A percentile compares a stretch with the other conserved stretches of the same genome.
Evolutionary conservation across 2,329 filamentous ascomycete genomes (phyloP).

Genomic region (Fusarium nodosum): DNA sequence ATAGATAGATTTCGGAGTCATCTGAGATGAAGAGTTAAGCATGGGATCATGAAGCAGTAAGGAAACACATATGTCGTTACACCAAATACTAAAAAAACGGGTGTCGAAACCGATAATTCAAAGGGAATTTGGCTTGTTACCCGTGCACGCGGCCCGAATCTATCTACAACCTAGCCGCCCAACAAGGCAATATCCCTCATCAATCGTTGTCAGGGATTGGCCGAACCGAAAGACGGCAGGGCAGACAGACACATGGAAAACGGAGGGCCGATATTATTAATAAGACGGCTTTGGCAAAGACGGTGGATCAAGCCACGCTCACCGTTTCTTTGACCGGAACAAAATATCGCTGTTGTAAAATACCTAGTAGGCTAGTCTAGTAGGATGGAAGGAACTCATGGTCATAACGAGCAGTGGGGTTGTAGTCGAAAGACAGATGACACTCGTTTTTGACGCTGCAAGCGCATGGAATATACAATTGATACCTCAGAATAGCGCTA

Average conservation of each 20-base stretch:
- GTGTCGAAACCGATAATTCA: not conserved
- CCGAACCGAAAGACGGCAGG: conserved; percentile 25
- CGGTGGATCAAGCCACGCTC: conserved; percentile 34
- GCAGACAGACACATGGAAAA: conserved; percentile 23
- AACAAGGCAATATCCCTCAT: conserved; percentile 15
- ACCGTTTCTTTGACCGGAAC: conserved; percentile 30
- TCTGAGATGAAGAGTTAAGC: not conserved
- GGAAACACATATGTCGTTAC: not conserved
- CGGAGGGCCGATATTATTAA: conserved; percentile 31
- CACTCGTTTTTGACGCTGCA: conserved; percentile 14
- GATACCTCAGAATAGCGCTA: conserved; percentile 8
- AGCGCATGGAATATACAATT: conserved; percentile 7
- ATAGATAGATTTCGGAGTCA: not conserved
- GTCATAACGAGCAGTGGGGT: conserved; percentile 30
- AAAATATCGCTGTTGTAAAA: not conserved
- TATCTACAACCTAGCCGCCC: conserved; percentile 35
- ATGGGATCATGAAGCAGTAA: not conserved
- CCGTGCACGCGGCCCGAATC: conserved; percentile 47
- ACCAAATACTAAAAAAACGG: conserved; percentile 2
- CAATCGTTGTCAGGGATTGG: conserved; percentile 27
- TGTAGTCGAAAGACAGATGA: conserved; percentile 17
- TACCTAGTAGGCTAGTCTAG: no score
- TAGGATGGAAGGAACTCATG: not conserved
- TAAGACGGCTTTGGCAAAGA: conserved; percentile 23
- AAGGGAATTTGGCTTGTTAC: conserved; percentile 34